Evolutionary conservation across 257 asterid genomes (phyloP).

Genomic region (Rehmannia glutinosa): DNA sequence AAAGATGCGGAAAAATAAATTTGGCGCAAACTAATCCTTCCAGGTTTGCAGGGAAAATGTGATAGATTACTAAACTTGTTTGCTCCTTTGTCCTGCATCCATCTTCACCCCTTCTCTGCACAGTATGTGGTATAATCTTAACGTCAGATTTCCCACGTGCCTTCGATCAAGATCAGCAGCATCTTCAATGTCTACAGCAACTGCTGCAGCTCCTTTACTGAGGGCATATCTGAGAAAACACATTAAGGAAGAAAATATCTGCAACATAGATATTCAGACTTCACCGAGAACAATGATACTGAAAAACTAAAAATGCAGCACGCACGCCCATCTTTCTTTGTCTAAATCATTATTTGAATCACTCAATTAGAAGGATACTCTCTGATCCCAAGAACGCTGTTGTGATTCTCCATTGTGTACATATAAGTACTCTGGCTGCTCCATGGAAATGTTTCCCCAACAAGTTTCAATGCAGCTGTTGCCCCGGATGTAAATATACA

Average conservation of each 20-base stretch:
- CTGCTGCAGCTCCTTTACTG: conserved; percentile 63
- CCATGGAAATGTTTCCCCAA: conserved; percentile 98
- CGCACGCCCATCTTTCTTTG: not conserved
- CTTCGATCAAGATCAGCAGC: conserved; percentile 24
- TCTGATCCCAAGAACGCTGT: conserved; percentile 97
- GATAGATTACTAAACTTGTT: conserved; percentile 44
- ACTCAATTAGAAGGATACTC: conserved; percentile 68
- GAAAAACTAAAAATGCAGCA: not conserved
- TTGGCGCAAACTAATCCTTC: not conserved
- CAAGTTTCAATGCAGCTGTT: conserved; percentile 85
- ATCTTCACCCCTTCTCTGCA: conserved; percentile 55
- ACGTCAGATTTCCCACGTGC: conserved; percentile 31
- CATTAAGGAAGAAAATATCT: conserved; percentile 39
- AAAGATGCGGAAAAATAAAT: not conserved
- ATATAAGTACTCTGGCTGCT: conserved; percentile 61
- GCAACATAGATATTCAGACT: conserved; percentile 1
- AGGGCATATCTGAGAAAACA: conserved; percentile 66
- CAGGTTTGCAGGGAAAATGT: too few relatives aligned
- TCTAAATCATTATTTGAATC: not conserved
- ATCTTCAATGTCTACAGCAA: conserved; percentile 73
- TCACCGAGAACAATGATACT: conserved; percentile 2
- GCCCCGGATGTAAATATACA: conserved; percentile 97
- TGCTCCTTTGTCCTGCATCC: conserved; percentile 30
- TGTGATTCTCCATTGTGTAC: conserved; percentile 97
- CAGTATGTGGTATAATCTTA: conserved; percentile 44